Conservation (phyloP, 805 yeast species). For the Ogataea kodamae region DNA sequence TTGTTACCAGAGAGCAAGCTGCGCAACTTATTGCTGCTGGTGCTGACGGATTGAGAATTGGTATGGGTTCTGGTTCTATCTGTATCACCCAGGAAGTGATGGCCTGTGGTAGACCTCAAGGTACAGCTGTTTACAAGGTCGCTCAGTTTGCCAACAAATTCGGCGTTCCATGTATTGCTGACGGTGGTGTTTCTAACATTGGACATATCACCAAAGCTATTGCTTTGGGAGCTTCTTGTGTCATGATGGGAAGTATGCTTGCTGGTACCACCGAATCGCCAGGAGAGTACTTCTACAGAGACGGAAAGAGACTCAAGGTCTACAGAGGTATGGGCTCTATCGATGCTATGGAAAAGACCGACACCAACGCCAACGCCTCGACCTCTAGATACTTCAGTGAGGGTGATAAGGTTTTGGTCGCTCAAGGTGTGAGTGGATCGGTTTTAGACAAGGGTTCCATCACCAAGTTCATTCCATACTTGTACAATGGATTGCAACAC, state of each 20-base stretch:
- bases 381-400: slow-evolving; percentile 98
- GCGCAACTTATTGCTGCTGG: slow-evolving; percentile 93
- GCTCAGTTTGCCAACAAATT: slow-evolving; percentile 90
- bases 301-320: slow-evolving; percentile 94
- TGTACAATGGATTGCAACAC: slow-evolving; percentile 94
- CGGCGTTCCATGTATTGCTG: slow-evolving; percentile 98
- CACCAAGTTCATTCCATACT: slow-evolving; percentile 89
- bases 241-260: slow-evolving; percentile 99
- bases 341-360: slow-evolving; percentile 96
- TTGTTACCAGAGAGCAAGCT: slow-evolving; percentile 98
- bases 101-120: slow-evolving; percentile 99
- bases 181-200: slow-evolving; percentile 98
- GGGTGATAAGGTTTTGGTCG: slow-evolving; percentile 91
- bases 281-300: slow-evolving; percentile 96
- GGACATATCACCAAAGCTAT: slow-evolving; percentile 97
- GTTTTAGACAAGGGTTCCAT: slow-evolving; percentile 97
- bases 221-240: slow-evolving; percentile 94
- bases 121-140: slow-evolving; percentile 95
- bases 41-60: slow-evolving; percentile 96
- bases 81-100: slow-evolving; percentile 99
- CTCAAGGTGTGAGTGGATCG: slow-evolving; percentile 98
- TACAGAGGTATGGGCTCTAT: slow-evolving; percentile 99
- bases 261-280: slow-evolving; percentile 99
- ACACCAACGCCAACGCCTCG: slow-evolving; percentile 88
- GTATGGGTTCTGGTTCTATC: slow-evolving; percentile 99